These are phyloP conservation scores for Periconia macrospinosa DNA, from an alignment of 2,329 filamentous ascomycete species.

Conservation along the genomic window DNA sequence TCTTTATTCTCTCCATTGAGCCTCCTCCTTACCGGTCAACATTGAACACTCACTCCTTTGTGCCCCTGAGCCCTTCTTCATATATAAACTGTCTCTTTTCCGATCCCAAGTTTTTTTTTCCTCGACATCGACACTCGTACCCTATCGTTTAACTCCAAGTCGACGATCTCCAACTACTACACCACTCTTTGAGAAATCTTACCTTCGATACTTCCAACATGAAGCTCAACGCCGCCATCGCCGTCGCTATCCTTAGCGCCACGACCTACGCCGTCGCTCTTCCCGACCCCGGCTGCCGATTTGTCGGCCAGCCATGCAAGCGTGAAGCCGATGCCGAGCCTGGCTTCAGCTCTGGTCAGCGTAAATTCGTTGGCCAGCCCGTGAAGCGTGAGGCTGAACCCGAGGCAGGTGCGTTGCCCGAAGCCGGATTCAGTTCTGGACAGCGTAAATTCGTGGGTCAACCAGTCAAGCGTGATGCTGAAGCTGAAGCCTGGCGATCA, in stretches of 20 bases:
- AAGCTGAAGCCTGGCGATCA: constrained; percentile 17
- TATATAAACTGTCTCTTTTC: constrained; percentile 8
- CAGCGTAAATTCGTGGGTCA: constrained; percentile 22
- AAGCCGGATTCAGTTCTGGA: constrained; percentile 16
- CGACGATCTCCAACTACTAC: constrained; percentile 2
- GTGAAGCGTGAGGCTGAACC: constrained; percentile 39
- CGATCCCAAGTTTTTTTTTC: constrained; percentile 1
- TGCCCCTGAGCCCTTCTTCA: not conserved
- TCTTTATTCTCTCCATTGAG: constrained; percentile 14
- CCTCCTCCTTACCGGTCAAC: not conserved
- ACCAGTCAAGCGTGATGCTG: constrained; percentile 35
- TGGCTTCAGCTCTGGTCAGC: not conserved
- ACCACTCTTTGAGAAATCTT: constrained; percentile 15
- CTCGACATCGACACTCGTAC: constrained; percentile 11
- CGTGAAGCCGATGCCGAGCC: constrained; percentile 27
- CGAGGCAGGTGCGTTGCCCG: not conserved
- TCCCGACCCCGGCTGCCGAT: constrained; percentile 33
- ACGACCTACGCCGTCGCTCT: constrained; percentile 44
- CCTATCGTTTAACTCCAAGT: constrained; percentile 10
- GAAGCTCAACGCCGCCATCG: constrained; percentile 51
- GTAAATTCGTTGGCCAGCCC: constrained; percentile 17
- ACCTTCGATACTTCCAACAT: constrained; percentile 40
- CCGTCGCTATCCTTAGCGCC: constrained; percentile 46
- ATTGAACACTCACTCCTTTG: not conserved
- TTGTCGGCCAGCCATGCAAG: constrained; percentile 26